A percentile compares a stretch with the other conserved stretches of the same genome.
Evolutionary conservation across 2,329 filamentous ascomycete genomes (phyloP).

Genomic region (Metarhizium robertsii): DNA sequence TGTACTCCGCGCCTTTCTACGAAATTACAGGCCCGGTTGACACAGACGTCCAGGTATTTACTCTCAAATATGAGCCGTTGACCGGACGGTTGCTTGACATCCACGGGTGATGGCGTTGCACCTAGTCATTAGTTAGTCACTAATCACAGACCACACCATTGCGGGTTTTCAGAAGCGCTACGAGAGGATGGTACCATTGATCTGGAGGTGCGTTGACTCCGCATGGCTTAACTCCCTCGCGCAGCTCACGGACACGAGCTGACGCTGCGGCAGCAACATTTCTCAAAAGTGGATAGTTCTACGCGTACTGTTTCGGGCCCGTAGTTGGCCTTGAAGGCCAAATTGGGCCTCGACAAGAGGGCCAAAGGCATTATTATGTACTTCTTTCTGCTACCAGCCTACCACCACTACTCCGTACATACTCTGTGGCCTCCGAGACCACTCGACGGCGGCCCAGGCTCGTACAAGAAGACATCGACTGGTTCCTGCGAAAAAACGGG

Average conservation of each 20-base stretch:
- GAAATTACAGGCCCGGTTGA: no score
- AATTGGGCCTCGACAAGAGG: not conserved
- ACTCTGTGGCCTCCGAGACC: not conserved
- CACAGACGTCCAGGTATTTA: no score
- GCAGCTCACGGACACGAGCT: not conserved
- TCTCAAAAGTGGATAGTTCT: not conserved
- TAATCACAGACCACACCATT: not conserved
- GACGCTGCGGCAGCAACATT: not conserved
- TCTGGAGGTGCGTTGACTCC: no score
- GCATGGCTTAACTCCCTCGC: not conserved
- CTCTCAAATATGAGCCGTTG: not conserved
- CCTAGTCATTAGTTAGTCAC: no score
- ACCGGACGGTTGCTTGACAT: not conserved
- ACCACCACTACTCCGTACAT: no score
- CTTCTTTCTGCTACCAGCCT: no score
- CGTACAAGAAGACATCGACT: not conserved
- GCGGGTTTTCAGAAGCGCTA: no score
- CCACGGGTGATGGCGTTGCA: no score
- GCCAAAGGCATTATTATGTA: no score
- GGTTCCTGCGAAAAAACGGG: not conserved
- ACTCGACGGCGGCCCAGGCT: not conserved
- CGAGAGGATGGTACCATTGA: no score
- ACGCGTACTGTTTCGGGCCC: not conserved
- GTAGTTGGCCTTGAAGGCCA: not conserved
- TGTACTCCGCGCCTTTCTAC: no score